phyloP scores from a whole-genome alignment of 371 early-diverging fungal species.

The Mucor indicus region DNA sequence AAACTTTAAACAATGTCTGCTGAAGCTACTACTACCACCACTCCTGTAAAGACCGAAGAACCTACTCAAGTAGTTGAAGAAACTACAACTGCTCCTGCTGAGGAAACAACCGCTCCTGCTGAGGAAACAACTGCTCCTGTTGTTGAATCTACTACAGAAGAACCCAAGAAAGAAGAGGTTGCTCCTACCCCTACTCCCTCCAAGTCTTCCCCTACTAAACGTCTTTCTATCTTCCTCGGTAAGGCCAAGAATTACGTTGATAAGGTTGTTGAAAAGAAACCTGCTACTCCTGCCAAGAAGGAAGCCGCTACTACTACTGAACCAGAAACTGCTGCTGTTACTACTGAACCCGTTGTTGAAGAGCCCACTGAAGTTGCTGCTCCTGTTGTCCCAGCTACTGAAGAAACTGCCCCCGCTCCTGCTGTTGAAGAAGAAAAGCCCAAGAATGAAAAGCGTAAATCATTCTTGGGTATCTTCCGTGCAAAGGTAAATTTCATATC shows the following conservation, averaged over 20 bases:
- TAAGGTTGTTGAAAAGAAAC: constrained; percentile 17
- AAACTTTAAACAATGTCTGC: no score
- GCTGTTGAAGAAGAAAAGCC: not conserved
- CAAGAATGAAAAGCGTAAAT: constrained; percentile 20
- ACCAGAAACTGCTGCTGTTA: constrained; percentile 1
- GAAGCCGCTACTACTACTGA: not conserved
- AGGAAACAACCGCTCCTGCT: not conserved
- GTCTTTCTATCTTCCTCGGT: constrained; percentile 18
- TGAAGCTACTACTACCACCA: not conserved
- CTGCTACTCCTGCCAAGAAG: not conserved
- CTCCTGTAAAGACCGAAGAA: constrained; percentile 1
- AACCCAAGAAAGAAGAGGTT: not conserved
- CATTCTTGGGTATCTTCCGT: constrained; percentile 24
- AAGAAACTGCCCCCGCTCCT: not conserved
- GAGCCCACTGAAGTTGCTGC: constrained; percentile 3
- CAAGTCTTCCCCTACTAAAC: constrained; percentile 14
- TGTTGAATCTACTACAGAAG: not conserved
- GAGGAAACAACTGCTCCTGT: constrained; percentile 1
- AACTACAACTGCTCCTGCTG: not conserved
- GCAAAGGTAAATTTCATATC: constrained; percentile 15
- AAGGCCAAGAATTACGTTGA: constrained; percentile 18
- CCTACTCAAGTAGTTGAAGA: not conserved
- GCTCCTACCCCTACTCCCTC: constrained; percentile 8
- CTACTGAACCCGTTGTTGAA: constrained; percentile 5
- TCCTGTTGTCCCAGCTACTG: not conserved